A percentile compares a stretch with the other conserved stretches of the same genome.
These are phyloP conservation scores for Pelargonium australe DNA, from an alignment of 441 rosid genomes.

Conservation along the genomic window DNA sequence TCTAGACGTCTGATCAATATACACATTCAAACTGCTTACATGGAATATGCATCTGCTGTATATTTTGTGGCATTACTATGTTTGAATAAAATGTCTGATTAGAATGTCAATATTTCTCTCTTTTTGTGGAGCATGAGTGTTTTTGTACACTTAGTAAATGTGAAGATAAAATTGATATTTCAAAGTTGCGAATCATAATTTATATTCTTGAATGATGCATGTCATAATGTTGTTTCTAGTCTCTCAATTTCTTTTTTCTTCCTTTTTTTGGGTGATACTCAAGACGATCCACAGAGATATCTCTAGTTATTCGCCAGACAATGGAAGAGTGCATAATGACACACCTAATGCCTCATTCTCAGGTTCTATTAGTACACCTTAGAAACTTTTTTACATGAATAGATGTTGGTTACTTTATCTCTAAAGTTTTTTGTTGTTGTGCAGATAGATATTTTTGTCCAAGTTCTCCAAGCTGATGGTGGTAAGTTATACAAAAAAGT, in stretches of 20 bases:
- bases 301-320: slow-evolving; percentile 84
- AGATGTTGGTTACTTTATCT: neutral
- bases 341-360: slow-evolving; percentile 80
- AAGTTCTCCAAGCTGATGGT: slow-evolving; percentile 97
- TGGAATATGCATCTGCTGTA: too few relatives aligned
- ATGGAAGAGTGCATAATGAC: slow-evolving; percentile 88
- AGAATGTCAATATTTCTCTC: too few relatives aligned
- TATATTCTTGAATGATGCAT: too few relatives aligned
- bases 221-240: too few relatives aligned
- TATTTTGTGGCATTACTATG: too few relatives aligned
- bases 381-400: neutral
- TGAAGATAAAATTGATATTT: too few relatives aligned
- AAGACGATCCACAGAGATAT: slow-evolving; percentile 94
- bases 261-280: slow-evolving; percentile 12
- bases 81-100: too few relatives aligned
- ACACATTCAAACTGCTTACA: neutral
- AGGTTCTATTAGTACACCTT: slow-evolving; percentile 39
- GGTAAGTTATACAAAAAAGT: slow-evolving; percentile 35
- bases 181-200: too few relatives aligned
- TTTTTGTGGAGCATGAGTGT: too few relatives aligned
- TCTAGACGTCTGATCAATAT: neutral
- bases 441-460: slow-evolving; percentile 92
- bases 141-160: too few relatives aligned
- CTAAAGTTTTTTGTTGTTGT: slow-evolving; percentile 15
- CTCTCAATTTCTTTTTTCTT: too few relatives aligned